Base-by-base conservation (phyloP, 2,329 filamentous ascomycete species). In the Tolypocladium ovalisporum region DNA sequence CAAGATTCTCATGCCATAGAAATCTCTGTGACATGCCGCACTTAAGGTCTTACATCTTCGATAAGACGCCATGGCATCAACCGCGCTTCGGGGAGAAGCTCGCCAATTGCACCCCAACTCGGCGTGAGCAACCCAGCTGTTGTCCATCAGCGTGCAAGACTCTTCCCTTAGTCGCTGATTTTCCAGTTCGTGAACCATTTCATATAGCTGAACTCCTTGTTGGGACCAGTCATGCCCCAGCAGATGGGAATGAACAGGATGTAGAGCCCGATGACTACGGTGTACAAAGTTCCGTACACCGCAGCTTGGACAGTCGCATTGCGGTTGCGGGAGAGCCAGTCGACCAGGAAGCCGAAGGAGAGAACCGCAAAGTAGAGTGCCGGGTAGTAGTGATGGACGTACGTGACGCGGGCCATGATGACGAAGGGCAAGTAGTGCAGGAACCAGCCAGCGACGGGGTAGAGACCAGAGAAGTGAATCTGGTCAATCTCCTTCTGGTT, bases 361-460 rank as follows among this genome's bases (percentile, higher is more conserved):
- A 99, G 78, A 63, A 99, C 96, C 66, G 94, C 92, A 72, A 97
- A 99, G 79, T 97, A 99, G 13, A 99, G 83, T 12, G 94, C 94
- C 13, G 94, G 94, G 73, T 97, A 99, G 79, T 99, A 99, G 77
- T 99, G 94, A 73, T 99, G 94, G 56, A 99, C 94, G 68, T 99
- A 99, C 19, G 94, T 99, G 60, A 99, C 94, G 80, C 94, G 90
- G 13, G 91, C 94, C 95, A 99, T 99, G 68, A 94, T 85, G 67
- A 96, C 84, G 74, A 97, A 99, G 1, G 94, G 94, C 61, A 96
- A 76, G 72, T 97, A 99, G 76, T 99, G 94, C 54, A 99, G 81
- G 74, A 96, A 86, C 94, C 94, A 99, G 61, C 94, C 94, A 57
- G 94, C 81, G 57, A 93, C 79, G 10, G 94, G 93, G 73, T 99